Conservation (phyloP, 2,329 filamentous ascomycete species). For the Fusarium pilosicola region DNA sequence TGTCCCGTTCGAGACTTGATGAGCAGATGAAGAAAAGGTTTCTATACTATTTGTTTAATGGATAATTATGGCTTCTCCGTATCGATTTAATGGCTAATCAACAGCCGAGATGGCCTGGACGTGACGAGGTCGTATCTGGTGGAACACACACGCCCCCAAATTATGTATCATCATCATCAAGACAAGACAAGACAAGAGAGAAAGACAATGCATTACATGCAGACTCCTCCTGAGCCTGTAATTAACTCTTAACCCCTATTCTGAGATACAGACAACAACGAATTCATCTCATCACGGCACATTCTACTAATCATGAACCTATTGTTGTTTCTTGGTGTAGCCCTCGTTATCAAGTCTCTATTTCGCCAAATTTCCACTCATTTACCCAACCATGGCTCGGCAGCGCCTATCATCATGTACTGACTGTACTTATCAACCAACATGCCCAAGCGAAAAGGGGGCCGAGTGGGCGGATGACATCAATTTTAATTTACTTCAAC, state of each 20-base stretch:
- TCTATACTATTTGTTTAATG: background rate
- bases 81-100: conserved; percentile 10
- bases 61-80: conserved; percentile 2
- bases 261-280: background rate
- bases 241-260: conserved; percentile 15
- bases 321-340: background rate
- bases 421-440: conserved; percentile 1
- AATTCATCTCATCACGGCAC: background rate
- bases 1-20: background rate
- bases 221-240: conserved; percentile 9
- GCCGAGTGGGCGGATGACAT: conserved; percentile 42
- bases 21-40: background rate
- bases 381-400: conserved; percentile 36
- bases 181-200: background rate
- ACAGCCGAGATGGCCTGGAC: conserved; percentile 22
- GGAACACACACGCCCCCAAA: conserved; percentile 3
- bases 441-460: conserved; percentile 35
- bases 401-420: conserved; percentile 34
- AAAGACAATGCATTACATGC: conserved; percentile 1
- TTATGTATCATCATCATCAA: background rate
- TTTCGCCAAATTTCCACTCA: conserved; percentile 35
- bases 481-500: conserved; percentile 41
- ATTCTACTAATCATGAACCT: background rate
- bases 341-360: background rate
- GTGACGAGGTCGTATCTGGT: conserved; percentile 16